Evolutionary conservation across 2,329 filamentous ascomycete genomes (phyloP).

Genomic region (Clonostachys solani): DNA sequence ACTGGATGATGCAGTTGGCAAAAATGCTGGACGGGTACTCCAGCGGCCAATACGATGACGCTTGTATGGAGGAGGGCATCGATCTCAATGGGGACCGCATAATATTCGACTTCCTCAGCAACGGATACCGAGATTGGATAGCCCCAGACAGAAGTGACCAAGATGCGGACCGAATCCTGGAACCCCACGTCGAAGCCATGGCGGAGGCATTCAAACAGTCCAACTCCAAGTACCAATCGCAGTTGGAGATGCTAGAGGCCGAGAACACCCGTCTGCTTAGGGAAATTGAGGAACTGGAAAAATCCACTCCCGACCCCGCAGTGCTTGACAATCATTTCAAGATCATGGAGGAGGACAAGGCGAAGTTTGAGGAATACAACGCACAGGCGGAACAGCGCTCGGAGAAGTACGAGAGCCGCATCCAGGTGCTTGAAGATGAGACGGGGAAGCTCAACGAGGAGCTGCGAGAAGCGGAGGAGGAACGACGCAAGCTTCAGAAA

Average conservation of each 20-base stretch:
- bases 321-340: conserved; percentile 86
- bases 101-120: conserved; percentile 87
- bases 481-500: conserved; percentile 74
- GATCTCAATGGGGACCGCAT: conserved; percentile 89
- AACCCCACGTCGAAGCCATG: conserved; percentile 85
- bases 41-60: conserved; percentile 78
- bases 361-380: conserved; percentile 96
- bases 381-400: conserved; percentile 76
- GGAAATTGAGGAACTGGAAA: conserved; percentile 87
- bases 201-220: conserved; percentile 79
- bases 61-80: conserved; percentile 80
- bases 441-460: conserved; percentile 75
- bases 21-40: conserved; percentile 88
- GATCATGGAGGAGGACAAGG: conserved; percentile 89
- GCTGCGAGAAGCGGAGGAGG: conserved; percentile 75
- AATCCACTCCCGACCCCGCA: conserved; percentile 76
- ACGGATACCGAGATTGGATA: conserved; percentile 90
- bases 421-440: conserved; percentile 80
- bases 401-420: conserved; percentile 81
- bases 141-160: conserved; percentile 85
- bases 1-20: conserved; percentile 99
- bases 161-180: conserved; percentile 72
- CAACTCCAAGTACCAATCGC: conserved; percentile 79
- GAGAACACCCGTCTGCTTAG: conserved; percentile 77
- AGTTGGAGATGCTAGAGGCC: conserved; percentile 80